These are phyloP conservation scores for Populus pruinosa DNA, from an alignment of 345 rosid genomes.

Conservation along the genomic window DNA sequence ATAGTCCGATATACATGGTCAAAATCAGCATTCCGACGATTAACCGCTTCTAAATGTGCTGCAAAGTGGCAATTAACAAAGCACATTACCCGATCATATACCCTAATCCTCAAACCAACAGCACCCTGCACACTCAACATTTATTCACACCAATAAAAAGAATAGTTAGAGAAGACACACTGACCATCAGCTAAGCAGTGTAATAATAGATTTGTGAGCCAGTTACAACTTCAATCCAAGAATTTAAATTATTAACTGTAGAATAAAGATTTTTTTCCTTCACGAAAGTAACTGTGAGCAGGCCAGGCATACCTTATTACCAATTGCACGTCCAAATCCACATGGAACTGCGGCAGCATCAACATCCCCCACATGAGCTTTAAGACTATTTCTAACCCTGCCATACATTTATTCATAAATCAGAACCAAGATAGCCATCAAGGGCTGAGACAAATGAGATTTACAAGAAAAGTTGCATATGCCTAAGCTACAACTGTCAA, in stretches of 20 bases:
- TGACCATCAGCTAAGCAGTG: neutral
- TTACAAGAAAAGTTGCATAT: neutral
- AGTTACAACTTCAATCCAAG: neutral
- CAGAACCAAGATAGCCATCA: slow-evolving; percentile 5
- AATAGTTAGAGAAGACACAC: neutral
- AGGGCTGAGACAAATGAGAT: neutral
- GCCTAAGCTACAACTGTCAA: neutral
- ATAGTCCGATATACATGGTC: slow-evolving; percentile 66
- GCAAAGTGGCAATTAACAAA: slow-evolving; percentile 79
- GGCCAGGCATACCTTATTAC: slow-evolving; percentile 68
- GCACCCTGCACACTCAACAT: slow-evolving; percentile 50
- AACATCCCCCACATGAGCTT: slow-evolving; percentile 82
- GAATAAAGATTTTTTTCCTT: neutral
- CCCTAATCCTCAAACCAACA: slow-evolving; percentile 72
- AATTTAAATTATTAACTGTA: neutral
- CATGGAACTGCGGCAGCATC: slow-evolving; percentile 98
- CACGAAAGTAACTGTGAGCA: neutral
- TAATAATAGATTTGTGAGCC: neutral
- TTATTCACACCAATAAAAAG: neutral
- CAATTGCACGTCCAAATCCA: slow-evolving; percentile 98
- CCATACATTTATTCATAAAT: slow-evolving; percentile 6
- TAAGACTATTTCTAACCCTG: slow-evolving; percentile 84
- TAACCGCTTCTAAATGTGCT: slow-evolving; percentile 74
- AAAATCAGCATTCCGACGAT: slow-evolving; percentile 70
- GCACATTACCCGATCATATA: slow-evolving; percentile 59